Conservation (phyloP, 306 rosid genomes). For the Bauhinia variegata region DNA sequence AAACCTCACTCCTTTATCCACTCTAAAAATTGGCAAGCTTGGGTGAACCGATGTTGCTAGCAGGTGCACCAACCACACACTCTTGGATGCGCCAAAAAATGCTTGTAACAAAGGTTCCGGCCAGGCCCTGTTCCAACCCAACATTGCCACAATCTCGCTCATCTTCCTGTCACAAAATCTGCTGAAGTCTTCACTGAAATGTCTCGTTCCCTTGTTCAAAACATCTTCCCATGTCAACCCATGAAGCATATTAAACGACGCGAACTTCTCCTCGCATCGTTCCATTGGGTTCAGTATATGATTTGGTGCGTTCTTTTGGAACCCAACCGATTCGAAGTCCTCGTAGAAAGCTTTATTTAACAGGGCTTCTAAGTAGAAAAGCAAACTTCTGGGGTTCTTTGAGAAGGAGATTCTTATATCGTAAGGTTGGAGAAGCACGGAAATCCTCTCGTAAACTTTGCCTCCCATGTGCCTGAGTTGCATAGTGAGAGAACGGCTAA, state of each 20-base stretch:
- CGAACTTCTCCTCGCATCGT: conserved; percentile 58
- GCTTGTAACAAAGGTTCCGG: conserved; percentile 89
- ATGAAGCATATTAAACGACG: conserved; percentile 54
- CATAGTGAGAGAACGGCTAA: conserved; percentile 74
- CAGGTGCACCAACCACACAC: conserved; percentile 88
- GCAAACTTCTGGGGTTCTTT: conserved; percentile 64
- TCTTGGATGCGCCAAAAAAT: conserved; percentile 83
- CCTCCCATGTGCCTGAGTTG: conserved; percentile 78
- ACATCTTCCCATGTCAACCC: conserved; percentile 91
- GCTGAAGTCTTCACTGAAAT: conserved; percentile 93
- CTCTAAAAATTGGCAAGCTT: conserved; percentile 65
- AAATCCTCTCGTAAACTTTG: conserved; percentile 69
- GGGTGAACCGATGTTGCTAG: conserved; percentile 84
- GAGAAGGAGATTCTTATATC: conserved; percentile 62
- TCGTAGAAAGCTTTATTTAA: conserved; percentile 73
- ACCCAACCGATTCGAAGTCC: conserved; percentile 81
- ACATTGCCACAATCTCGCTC: conserved; percentile 88
- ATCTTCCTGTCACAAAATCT: conserved; percentile 89
- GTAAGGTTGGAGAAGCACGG: conserved; percentile 68
- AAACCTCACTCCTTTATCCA: conserved; percentile 58
- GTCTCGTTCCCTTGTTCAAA: conserved; percentile 81
- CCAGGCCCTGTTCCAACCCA: conserved; percentile 98
- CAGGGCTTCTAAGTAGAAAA: conserved; percentile 72
- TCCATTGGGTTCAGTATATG: conserved; percentile 66
- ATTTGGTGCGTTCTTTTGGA: conserved; percentile 56